Evolutionary conservation across 768 basidiomycete species (phyloP).

Genomic region (Leccinum subgranulosum): DNA sequence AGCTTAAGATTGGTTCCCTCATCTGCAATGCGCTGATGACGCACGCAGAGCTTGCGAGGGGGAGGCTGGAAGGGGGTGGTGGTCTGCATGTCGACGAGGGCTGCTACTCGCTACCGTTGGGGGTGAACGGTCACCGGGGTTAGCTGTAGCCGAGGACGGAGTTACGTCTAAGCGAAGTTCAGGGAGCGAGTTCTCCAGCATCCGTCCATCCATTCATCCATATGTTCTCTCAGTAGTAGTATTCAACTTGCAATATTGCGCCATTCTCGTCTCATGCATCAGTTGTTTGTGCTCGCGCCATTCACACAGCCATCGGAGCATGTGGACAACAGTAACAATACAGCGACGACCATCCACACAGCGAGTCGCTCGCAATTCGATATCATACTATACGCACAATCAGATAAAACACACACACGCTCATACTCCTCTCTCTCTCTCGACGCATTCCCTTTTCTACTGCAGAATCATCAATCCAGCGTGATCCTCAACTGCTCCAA

Average conservation of each 20-base stretch:
- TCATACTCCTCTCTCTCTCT: neutral
- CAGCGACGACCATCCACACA: constrained; percentile 26
- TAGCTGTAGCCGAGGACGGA: no score
- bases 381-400: constrained; percentile 36
- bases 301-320: constrained; percentile 20
- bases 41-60: constrained; percentile 77
- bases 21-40: constrained; percentile 97
- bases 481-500: constrained; percentile 92
- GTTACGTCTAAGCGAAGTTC: neutral
- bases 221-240: no score
- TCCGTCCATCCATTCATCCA: no score
- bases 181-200: neutral
- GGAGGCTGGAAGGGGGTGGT: constrained; percentile 16
- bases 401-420: constrained; percentile 26
- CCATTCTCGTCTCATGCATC: constrained; percentile 11
- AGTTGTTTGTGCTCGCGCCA: constrained; percentile 7
- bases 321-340: constrained; percentile 21
- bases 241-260: constrained; percentile 33
- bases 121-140: constrained; percentile 26
- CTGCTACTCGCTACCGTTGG: neutral
- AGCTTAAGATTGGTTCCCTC: constrained; percentile 89
- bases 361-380: constrained; percentile 30
- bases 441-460: constrained; percentile 24
- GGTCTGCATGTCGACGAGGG: neutral
- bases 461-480: constrained; percentile 65